Percentiles rank a stretch among this genome's conserved stretches.
Evolutionary conservation across 805 yeast species (phyloP).

Genomic region (Candida tibetensis): DNA sequence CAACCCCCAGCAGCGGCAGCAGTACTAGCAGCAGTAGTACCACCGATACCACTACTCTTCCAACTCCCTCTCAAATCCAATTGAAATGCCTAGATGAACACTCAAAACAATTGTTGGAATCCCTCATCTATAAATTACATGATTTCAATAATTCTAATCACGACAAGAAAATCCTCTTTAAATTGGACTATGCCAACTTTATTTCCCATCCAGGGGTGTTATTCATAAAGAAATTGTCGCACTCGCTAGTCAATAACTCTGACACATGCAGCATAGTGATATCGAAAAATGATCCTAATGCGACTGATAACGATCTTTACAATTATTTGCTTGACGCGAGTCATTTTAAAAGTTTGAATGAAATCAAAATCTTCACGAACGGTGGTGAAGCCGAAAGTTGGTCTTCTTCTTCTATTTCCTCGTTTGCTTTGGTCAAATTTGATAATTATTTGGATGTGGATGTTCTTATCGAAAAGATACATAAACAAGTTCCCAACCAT

Average conservation of each 20-base stretch:
- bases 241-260: slow-evolving; percentile 23
- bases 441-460: slow-evolving; percentile 35
- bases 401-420: background rate
- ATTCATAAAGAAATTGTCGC: slow-evolving; percentile 50
- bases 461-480: slow-evolving; percentile 18
- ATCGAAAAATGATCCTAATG: slow-evolving; percentile 5
- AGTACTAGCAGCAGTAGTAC: background rate
- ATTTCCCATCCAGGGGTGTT: slow-evolving; percentile 58
- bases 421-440: slow-evolving; percentile 32
- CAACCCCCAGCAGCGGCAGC: background rate
- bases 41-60: background rate
- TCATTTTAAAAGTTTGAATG: slow-evolving; percentile 17
- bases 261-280: slow-evolving; percentile 1
- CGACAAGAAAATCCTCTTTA: slow-evolving; percentile 1
- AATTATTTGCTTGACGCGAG: slow-evolving; percentile 19
- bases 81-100: slow-evolving; percentile 1
- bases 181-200: slow-evolving; percentile 28
- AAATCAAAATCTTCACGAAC: slow-evolving; percentile 21
- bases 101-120: slow-evolving; percentile 5
- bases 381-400: slow-evolving; percentile 4
- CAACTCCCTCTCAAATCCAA: background rate
- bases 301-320: slow-evolving; percentile 26
- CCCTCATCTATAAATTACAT: slow-evolving; percentile 11
- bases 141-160: slow-evolving; percentile 6
- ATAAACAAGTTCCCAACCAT: slow-evolving; percentile 17